phyloP scores from a whole-genome alignment of 106 monocot genomes.

The Posidonia australis region DNA sequence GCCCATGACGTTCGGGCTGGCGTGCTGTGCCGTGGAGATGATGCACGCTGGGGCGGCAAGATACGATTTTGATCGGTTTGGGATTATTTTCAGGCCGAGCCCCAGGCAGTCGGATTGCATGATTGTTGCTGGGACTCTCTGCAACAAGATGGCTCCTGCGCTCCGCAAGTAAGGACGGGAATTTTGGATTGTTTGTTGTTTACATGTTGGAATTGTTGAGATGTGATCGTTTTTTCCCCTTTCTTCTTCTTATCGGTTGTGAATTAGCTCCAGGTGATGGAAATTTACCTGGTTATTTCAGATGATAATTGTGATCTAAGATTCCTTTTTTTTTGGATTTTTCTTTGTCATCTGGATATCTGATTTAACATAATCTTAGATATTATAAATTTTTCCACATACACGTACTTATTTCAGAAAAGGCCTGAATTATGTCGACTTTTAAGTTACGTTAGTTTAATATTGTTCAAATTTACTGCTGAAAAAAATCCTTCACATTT shows the following conservation, averaged over 20 bases:
- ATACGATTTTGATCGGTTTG: conserved; percentile 93
- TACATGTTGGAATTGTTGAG: background rate
- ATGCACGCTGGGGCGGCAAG: conserved; percentile 92
- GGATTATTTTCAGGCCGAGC: conserved; percentile 92
- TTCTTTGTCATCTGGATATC: no score
- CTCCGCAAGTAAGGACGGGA: conserved; percentile 59
- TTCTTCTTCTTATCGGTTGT: background rate
- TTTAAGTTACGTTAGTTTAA: no score
- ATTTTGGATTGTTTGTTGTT: background rate
- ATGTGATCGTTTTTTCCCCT: background rate
- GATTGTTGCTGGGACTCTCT: conserved; percentile 95
- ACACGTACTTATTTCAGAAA: no score
- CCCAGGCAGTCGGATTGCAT: conserved; percentile 98
- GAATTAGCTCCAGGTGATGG: no score
- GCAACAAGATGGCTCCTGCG: conserved; percentile 46
- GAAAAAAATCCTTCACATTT: no score
- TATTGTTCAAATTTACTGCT: no score
- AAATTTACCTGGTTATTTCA: no score
- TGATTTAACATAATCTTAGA: no score
- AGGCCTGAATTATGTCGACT: no score
- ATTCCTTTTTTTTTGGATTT: conserved; percentile 1
- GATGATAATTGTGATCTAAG: background rate
- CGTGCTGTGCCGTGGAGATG: conserved; percentile 99
- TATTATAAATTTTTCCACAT: no score
- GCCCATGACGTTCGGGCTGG: conserved; percentile 71